Base-by-base conservation (phyloP, 2,329 filamentous ascomycete genomes). In the Pseudonectria buxi region DNA sequence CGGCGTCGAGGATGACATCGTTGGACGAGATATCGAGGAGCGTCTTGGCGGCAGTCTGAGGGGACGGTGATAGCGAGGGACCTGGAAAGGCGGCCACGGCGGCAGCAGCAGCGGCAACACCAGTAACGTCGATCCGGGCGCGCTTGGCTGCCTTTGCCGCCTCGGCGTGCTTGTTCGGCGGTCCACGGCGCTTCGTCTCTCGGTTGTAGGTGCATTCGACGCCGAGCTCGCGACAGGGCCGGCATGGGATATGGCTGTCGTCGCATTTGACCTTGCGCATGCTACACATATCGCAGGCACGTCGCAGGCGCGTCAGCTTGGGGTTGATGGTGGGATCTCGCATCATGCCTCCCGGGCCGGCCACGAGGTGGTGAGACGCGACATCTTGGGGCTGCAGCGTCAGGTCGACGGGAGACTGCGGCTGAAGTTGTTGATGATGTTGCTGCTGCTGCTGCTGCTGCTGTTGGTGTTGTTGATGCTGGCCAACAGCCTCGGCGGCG, bases 251-350 rank as follows among this genome's bases (percentile, higher is more conserved):
- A 14, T 68, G 64, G 26, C 64, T 60, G 43, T 75, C 72, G 51
- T 77, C 72, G 54, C 74, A 78, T 58, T 78, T 78, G 29, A 78
- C 74, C 43, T 78, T 78, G 38, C 74, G 71, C 56, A 73, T 69
- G 39, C 74, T 77, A 53, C 74, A 78, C 65, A 78, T 72, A 45
- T 78, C 74, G 47, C 74, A 78, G 11, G 74, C 74, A 32, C 74
- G 69, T 40, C 74, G 65, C 24, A 78, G 63, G 6, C 74, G 69
- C 18, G 72, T 77, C 30, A 72, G 59, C 57, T 75, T 76, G 12
- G 64, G 64, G 36, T 68, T 68, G 35, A 67, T 54, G 10, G 59
- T 62, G 7, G 64, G 62, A 37, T 68, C 65, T 27, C 63, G 59
- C 45, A 57, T 51, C 16, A 49, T 38, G 32, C 45, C 48, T 26